Conservation (phyloP, 352 stramenopile genomes). For the Globisporangium sylvaticum region DNA sequence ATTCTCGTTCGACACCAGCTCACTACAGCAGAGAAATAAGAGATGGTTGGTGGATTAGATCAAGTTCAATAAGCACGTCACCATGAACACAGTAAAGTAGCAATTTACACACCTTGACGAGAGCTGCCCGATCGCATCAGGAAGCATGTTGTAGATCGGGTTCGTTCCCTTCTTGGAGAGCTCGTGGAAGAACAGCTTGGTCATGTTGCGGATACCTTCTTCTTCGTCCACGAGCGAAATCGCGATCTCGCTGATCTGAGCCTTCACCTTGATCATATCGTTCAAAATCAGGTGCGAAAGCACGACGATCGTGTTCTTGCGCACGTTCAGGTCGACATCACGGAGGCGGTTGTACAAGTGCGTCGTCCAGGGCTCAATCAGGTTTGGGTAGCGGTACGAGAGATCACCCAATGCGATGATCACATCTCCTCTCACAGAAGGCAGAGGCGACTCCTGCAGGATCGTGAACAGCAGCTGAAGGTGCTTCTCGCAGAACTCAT, state of each 20-base stretch:
- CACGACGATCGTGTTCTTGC: slow-evolving; percentile 96
- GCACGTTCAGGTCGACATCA: slow-evolving; percentile 88
- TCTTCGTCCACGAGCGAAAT: slow-evolving; percentile 94
- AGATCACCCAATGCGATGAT: slow-evolving; percentile 97
- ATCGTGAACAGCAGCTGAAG: slow-evolving; percentile 94
- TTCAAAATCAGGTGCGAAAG: slow-evolving; percentile 99
- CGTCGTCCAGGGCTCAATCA: slow-evolving; percentile 97
- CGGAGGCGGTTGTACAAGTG: slow-evolving; percentile 94
- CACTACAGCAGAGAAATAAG: slow-evolving; percentile 24
- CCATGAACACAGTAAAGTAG: neutral
- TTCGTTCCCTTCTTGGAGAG: slow-evolving; percentile 95
- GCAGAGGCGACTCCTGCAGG: slow-evolving; percentile 66
- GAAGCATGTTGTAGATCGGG: slow-evolving; percentile 98
- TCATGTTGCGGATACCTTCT: slow-evolving; percentile 89
- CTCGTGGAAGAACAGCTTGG: slow-evolving; percentile 96
- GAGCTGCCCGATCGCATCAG: slow-evolving; percentile 95
- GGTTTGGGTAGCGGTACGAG: slow-evolving; percentile 97
- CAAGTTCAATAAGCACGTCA: neutral
- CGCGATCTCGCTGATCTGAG: slow-evolving; percentile 93
- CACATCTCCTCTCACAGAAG: slow-evolving; percentile 91
- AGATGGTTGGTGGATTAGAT: neutral
- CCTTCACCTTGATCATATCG: slow-evolving; percentile 99
- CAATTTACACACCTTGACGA: slow-evolving; percentile 49
- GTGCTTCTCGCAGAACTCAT: slow-evolving; percentile 94
- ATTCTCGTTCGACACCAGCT: slow-evolving; percentile 79